A percentile compares a stretch with the other conserved stretches of the same genome.
Conservation (phyloP, 1,139 yeast genomes). For the Blastobotrys niveus region DNA sequence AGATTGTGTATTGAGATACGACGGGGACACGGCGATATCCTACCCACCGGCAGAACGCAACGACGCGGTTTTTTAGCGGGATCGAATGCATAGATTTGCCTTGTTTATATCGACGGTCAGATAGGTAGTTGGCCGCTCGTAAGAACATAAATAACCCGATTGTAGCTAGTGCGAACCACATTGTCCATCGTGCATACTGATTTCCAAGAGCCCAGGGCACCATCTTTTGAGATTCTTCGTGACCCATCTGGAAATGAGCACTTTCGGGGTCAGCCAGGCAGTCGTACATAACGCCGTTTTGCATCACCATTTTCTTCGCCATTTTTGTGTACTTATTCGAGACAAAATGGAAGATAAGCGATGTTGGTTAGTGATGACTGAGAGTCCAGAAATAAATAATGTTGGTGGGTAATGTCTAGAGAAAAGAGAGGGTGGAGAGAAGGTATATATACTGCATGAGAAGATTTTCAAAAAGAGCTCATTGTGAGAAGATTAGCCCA, state of each 20-base stretch:
- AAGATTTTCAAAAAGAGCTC: conserved; percentile 2
- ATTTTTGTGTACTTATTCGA: not conserved
- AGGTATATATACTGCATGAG: conserved; percentile 7
- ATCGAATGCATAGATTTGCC: conserved; percentile 5
- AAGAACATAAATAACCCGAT: conserved; percentile 41
- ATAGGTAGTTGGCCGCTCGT: conserved; percentile 36
- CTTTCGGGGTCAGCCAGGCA: conserved; percentile 22
- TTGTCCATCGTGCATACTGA: conserved; percentile 43
- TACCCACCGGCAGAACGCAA: conserved; percentile 43
- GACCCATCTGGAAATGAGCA: conserved; percentile 31
- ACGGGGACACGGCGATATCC: conserved; percentile 48
- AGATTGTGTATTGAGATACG: conserved; percentile 39
- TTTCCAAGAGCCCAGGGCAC: conserved; percentile 41
- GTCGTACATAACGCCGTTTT: conserved; percentile 21
- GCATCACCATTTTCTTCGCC: conserved; percentile 6
- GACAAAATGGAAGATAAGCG: not conserved
- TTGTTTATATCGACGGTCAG: conserved; percentile 33
- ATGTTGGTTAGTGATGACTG: not conserved
- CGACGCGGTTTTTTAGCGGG: conserved; percentile 8
- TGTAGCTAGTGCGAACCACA: conserved; percentile 41
- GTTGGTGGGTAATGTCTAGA: not conserved
- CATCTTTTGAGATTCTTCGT: conserved; percentile 37
- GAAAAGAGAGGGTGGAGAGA: not conserved
- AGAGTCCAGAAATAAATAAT: not conserved
- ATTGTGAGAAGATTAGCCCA: conserved; percentile 1